A percentile compares a stretch with the other conserved stretches of the same genome.
phyloP scores from a whole-genome alignment of 2,329 filamentous ascomycete species.

The Penicillium sp. region DNA sequence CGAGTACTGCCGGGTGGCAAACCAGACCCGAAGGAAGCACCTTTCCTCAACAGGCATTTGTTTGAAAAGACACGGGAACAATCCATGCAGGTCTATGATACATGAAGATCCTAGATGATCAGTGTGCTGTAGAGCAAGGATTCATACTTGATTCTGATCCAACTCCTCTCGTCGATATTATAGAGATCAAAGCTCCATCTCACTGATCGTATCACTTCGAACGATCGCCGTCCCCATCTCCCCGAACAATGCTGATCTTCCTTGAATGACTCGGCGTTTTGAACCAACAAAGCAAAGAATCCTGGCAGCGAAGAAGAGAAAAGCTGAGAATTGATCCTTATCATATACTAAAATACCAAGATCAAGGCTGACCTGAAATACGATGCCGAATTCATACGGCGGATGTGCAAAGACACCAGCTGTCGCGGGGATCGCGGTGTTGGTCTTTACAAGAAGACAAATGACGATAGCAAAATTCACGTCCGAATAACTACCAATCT shows the following conservation, averaged over 20 bases:
- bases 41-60: no score
- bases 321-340: not conserved
- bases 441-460: not conserved
- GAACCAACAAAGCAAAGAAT: not conserved
- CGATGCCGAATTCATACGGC: not conserved
- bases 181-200: conserved; percentile 1
- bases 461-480: not conserved
- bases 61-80: not conserved
- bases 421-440: not conserved
- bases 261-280: not conserved
- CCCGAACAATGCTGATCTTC: not conserved
- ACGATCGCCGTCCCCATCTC: not conserved
- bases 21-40: not conserved
- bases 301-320: not conserved
- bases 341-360: not conserved
- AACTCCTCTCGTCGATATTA: not conserved
- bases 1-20: not conserved
- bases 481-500: not conserved
- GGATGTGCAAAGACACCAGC: not conserved
- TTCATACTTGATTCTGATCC: not conserved
- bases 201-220: not conserved
- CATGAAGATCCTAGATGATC: not conserved
- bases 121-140: not conserved
- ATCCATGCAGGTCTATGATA: not conserved
- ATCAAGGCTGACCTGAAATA: not conserved